phyloP scores from a whole-genome alignment of 1,139 yeast species.

The Yamadazyma epiphylla region DNA sequence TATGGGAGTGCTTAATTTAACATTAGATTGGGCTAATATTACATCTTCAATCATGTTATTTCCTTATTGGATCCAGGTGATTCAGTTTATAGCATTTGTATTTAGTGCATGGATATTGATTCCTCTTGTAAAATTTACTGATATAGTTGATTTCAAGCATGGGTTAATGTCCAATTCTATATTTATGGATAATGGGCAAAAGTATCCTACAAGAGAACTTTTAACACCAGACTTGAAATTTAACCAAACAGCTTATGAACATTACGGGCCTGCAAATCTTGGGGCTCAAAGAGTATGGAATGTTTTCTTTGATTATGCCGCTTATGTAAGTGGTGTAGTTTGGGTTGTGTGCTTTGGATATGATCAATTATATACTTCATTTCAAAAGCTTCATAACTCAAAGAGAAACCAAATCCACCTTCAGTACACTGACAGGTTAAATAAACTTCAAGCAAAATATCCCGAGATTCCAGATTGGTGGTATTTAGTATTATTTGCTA shows the following conservation, averaged over 20 bases:
- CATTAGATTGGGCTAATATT: conserved; percentile 46
- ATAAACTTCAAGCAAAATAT: conserved; percentile 33
- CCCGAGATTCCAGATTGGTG: conserved; percentile 39
- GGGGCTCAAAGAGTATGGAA: conserved; percentile 50
- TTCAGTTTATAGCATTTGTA: conserved; percentile 39
- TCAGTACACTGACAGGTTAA: conserved; percentile 35
- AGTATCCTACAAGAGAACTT: conserved; percentile 32
- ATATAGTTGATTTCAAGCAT: conserved; percentile 18
- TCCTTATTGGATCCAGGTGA: conserved; percentile 44
- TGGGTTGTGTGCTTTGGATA: conserved; percentile 43
- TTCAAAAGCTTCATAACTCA: conserved; percentile 8
- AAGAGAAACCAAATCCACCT: conserved; percentile 4
- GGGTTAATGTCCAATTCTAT: conserved; percentile 42
- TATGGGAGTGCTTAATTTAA: conserved; percentile 37
- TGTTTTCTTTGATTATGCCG: conserved; percentile 50
- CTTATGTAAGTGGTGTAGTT: conserved; percentile 43
- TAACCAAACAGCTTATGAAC: conserved; percentile 36
- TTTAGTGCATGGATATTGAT: conserved; percentile 40
- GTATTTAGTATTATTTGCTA: conserved; percentile 31
- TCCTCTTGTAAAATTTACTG: conserved; percentile 38
- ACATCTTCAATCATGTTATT: conserved; percentile 40
- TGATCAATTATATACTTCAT: conserved; percentile 15
- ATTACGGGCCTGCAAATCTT: conserved; percentile 33
- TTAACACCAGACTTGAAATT: conserved; percentile 29
- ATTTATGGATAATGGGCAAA: conserved; percentile 25